phyloP scores from a whole-genome alignment of 345 rosid species.

The Cochlearia excelsa region DNA sequence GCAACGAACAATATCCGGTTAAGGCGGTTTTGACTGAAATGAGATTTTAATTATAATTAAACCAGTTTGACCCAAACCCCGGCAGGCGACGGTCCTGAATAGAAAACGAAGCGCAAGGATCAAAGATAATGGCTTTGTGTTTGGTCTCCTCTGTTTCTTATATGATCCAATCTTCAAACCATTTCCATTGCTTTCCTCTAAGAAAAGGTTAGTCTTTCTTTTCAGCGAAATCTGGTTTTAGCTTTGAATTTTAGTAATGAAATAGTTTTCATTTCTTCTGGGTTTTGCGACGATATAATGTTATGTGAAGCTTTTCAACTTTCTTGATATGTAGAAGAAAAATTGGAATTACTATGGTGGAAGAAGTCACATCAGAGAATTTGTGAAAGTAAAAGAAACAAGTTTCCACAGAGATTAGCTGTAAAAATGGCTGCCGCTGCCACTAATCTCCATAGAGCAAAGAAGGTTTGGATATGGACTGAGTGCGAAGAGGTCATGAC shows the following conservation, averaged over 20 bases:
- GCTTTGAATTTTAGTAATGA: background rate
- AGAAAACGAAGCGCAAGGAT: constrained; percentile 15
- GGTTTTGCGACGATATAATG: background rate
- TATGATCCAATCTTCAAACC: constrained; percentile 1
- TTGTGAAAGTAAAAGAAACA: constrained; percentile 6
- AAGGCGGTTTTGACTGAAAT: background rate
- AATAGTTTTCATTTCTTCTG: constrained; percentile 10
- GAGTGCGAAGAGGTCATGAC: constrained; percentile 72
- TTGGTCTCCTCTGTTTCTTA: constrained; percentile 33
- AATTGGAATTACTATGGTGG: constrained; percentile 4
- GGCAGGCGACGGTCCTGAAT: constrained; percentile 16
- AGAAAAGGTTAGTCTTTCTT: constrained; percentile 25
- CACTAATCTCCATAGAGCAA: constrained; percentile 37
- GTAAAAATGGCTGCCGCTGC: constrained; percentile 33
- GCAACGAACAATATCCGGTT: constrained; percentile 3
- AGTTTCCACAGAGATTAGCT: constrained; percentile 4
- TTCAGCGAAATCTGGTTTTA: background rate
- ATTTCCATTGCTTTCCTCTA: constrained; percentile 12
- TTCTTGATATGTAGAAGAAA: constrained; percentile 32
- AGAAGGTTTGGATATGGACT: constrained; percentile 85
- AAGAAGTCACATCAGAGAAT: constrained; percentile 22
- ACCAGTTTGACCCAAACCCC: constrained; percentile 1
- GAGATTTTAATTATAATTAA: background rate
- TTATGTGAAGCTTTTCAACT: background rate
- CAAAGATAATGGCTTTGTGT: constrained; percentile 27